A percentile compares a stretch with the other conserved stretches of the same genome.
These are phyloP conservation scores for Arthrobotrys pseudoclavata DNA, from an alignment of 2,329 filamentous ascomycete genomes.

Conservation along the genomic window DNA sequence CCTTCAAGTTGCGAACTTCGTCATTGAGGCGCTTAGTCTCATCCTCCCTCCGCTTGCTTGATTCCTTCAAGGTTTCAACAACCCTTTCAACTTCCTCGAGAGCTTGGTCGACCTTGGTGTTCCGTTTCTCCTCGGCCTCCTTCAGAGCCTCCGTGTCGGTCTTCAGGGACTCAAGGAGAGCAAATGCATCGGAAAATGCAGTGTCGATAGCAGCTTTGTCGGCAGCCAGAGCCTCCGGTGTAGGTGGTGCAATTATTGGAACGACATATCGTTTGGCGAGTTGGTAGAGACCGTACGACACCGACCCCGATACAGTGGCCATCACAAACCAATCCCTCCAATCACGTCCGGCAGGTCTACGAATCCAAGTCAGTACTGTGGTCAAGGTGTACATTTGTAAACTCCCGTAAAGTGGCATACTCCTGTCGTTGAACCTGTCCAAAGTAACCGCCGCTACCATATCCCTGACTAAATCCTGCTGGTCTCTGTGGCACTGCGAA, in stretches of 20 bases:
- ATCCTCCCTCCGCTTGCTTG: constrained; percentile 84
- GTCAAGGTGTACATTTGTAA: neutral
- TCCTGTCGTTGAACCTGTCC: constrained; percentile 51
- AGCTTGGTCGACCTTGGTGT: constrained; percentile 83
- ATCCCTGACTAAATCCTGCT: constrained; percentile 67
- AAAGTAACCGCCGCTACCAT: constrained; percentile 55
- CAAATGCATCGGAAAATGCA: constrained; percentile 91
- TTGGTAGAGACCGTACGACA: constrained; percentile 88
- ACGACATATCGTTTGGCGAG: constrained; percentile 93
- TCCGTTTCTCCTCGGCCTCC: constrained; percentile 84
- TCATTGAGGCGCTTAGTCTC: constrained; percentile 88
- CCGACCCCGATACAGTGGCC: constrained; percentile 92
- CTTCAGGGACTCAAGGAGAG: constrained; percentile 88
- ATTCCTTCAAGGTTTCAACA: constrained; percentile 82
- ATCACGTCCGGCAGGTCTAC: constrained; percentile 71
- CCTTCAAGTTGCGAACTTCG: constrained; percentile 85
- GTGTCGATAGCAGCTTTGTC: constrained; percentile 95
- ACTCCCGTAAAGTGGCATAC: constrained; percentile 29
- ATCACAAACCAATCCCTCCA: constrained; percentile 99
- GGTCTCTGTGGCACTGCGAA: constrained; percentile 67
- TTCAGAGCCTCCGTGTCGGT: constrained; percentile 92
- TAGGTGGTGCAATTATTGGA: constrained; percentile 91
- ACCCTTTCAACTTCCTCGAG: constrained; percentile 87
- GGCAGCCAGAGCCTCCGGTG: constrained; percentile 90
- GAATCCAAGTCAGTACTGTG: constrained; percentile 55